These are phyloP conservation scores for Phaeotremella skinneri DNA, from an alignment of 768 basidiomycete species.

Conservation along the genomic window DNA sequence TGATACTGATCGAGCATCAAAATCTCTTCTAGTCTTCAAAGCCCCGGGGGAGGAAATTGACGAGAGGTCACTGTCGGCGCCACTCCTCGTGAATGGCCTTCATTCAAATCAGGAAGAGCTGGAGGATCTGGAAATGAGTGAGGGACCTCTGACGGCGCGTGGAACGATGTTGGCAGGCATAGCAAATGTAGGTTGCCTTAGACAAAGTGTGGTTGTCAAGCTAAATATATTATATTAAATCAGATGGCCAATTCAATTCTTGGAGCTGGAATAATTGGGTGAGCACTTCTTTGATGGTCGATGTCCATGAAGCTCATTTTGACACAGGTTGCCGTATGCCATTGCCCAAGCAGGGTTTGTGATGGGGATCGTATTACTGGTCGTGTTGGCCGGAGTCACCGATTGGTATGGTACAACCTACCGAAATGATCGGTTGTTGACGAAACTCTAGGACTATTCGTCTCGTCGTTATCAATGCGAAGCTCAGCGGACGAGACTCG, in stretches of 20 bases:
- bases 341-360: slow-evolving; percentile 92
- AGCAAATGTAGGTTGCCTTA: slow-evolving; percentile 65
- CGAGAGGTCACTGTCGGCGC: not conserved
- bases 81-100: not conserved
- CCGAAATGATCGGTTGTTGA: not conserved
- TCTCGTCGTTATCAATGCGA: slow-evolving; percentile 91
- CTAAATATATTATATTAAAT: not conserved
- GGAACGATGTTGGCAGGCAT: slow-evolving; percentile 56
- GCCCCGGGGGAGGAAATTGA: not conserved
- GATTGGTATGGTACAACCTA: slow-evolving; percentile 42
- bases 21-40: not conserved
- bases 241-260: slow-evolving; percentile 30
- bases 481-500: slow-evolving; percentile 84
- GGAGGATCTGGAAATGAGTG: slow-evolving; percentile 14
- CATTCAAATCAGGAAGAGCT: slow-evolving; percentile 14
- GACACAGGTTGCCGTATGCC: slow-evolving; percentile 79
- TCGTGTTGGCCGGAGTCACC: slow-evolving; percentile 77
- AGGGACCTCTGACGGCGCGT: slow-evolving; percentile 40
- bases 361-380: slow-evolving; percentile 75
- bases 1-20: too few species aligned
- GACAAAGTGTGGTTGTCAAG: too few species aligned
- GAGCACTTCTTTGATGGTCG: slow-evolving; percentile 1
- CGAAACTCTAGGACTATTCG: slow-evolving; percentile 84
- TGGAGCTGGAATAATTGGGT: slow-evolving; percentile 31
- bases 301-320: not conserved